Base-by-base conservation (phyloP, 2,329 filamentous ascomycete species). In the Xylaria hypoxylon region DNA sequence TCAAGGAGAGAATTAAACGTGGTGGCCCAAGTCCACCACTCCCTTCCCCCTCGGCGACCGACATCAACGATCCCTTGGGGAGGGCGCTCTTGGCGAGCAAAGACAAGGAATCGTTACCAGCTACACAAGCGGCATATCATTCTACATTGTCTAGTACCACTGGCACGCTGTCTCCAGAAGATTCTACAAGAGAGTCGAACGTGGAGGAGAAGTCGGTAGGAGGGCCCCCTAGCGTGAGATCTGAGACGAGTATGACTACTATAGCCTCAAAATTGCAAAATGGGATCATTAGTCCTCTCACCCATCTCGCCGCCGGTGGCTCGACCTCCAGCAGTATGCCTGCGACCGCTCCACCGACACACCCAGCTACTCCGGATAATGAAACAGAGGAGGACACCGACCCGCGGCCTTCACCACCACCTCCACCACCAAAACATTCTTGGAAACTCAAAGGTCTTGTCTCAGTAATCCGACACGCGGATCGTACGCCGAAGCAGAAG, bases 391-490 rank as follows among this genome's bases (percentile, higher is more conserved):
- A 56, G 48, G 75, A 62, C 26, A n/a, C 48, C 8, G 42, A 76
- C 75, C 42, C 77, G 66, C 78, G 81, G 26, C 80, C 83, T 24
- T 83, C 88, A 2, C 85, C 88, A 10, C 89, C 90, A 50, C 90
- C 91, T 2, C 89, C 89, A 2, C 87, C 86, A 1, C 92, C 91
- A 0, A 97, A 97, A 74, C 94, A 97, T 75, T 93, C 96, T 11
- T 99, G 96, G 96, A 98, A 97, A 79, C 84, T 99, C 59, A 99
- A 99, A 80, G 96, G 96, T 13, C 94, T 99, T 81, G 95, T 99
- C 0, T 95, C 94, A 1, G 96, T 99, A 17, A 94, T 99, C 71
- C 89, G 96, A 31, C 96, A 99, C 79, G 96, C 96, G 2, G 96
- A 99, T 80, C 91, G 96, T 63, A 99, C 96, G 1, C 96, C 96